Base-by-base conservation (phyloP, 495 filamentous ascomycete genomes). In the Entonaema liquescens region DNA sequence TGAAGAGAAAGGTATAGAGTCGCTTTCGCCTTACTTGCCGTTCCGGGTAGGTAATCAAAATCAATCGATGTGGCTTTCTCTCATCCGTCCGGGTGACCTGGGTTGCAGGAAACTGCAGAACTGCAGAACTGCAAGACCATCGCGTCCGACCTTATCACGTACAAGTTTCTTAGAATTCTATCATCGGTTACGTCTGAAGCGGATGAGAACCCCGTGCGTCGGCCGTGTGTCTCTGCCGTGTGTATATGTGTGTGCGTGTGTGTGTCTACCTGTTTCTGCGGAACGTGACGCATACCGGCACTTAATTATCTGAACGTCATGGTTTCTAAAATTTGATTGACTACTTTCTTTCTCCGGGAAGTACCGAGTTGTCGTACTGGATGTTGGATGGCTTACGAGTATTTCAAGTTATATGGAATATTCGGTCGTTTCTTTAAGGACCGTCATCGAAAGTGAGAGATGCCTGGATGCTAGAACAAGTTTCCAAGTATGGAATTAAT, bases 391-490 rank as follows among this genome's bases (percentile, higher is more conserved):
- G 2, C 25, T 26, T 59, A 29, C 25, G 25, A 53, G 8, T 5
- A 25, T 53, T 33, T 7, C 23, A 53, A 53, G 49, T 15, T 28
- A 26, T n/a, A 28, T 4, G 17, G 23, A 53, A 29, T 25, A 40
- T 42, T 71, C 68, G 68, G 68, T 38, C n/a, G 44, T 65, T 67
- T 59, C 42, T 71, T 71, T 67, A 53, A 44, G 47, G 42, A 28
- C 68, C 40, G 68, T 47, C 4, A 47, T 47, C 33, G 54, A 36
- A 36, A 1, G 42, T 47, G 19, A 23, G 42, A 12, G 17, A 15
- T 35, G 6, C n/a, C n/a, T n/a, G 31, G 36, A 40, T 13, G 42
- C 23, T 47, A 47, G n/a, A 19, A 47, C 7, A 47, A 47, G n/a
- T 47, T 47, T 21, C 9, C 42, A 21, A 47, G 42, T 23, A 3